Base-by-base conservation (phyloP, 352 stramenopile genomes). In the Globisporangium cystogenes region DNA sequence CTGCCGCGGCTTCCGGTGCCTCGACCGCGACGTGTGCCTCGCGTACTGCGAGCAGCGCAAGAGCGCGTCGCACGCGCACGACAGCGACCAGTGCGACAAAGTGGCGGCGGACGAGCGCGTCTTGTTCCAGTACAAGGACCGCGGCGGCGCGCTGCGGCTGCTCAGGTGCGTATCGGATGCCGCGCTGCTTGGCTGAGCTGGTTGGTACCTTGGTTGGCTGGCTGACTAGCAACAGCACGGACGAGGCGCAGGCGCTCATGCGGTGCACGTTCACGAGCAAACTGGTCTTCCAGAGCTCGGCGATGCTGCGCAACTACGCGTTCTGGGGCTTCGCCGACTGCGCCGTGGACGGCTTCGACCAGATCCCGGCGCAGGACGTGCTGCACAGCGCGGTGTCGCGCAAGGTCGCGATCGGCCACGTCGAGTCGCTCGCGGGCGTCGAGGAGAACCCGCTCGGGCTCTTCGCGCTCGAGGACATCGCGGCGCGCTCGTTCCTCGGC, bases 291-390 rank as follows among this genome's bases (percentile, higher is more conserved):
- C 70, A 89, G 60, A 68, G 75, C 45, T 72, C 78, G 53, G 57
- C 62, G 12, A 64, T 89, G 70, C 62, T 92, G 55, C 64, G 74
- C 33, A 92, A 90, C 55, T 92, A 92, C 54, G 72, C 52, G 24
- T 91, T 89, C 58, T 89, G 78, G 70, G 81, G 78, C 24, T 90
- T 87, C 54, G 77, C 74, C 20, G 75, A 77, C 62, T 65, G 60
- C 40, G 51, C 64, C 15, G 49, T 70, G 29, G 71, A 89, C 40
- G 75, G 69, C 11, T 87, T 84, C 35, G 62, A 74, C 6, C 58
- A 74, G 24, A 71, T 84, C 18, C 53, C 51, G 0, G 51, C 65
- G n/a, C 50, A 68, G 5, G 21, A 39, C 16, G 49, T 66, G 55
- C 46, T 51, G 16, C 63, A 52, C n/a, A 50, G 56, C 7, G 57